Conservation (phyloP, 2,329 filamentous ascomycete species). For the Dactylonectria estremocensis region DNA sequence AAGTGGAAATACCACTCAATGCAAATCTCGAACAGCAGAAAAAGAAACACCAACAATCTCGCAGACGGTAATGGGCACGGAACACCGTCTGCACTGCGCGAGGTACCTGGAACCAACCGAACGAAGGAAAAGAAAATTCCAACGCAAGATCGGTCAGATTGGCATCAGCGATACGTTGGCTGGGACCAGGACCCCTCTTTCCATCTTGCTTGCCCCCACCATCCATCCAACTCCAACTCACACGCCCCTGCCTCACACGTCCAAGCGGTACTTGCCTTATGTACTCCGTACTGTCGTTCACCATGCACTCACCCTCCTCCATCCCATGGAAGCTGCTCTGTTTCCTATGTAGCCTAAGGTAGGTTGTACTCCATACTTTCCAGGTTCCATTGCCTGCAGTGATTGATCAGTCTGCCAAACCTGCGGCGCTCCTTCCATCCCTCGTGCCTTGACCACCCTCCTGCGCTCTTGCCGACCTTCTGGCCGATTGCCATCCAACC, state of each 20-base stretch:
- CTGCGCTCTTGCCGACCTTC: constrained; percentile 15
- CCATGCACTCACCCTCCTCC: too few species aligned
- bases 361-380: not conserved
- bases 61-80: not conserved
- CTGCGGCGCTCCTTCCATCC: constrained; percentile 13
- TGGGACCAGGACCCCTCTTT: constrained; percentile 21
- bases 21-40: not conserved
- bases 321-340: too few species aligned
- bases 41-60: constrained; percentile 18
- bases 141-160: constrained; percentile 42
- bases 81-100: not conserved
- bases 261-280: not conserved
- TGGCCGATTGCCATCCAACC: constrained; percentile 21
- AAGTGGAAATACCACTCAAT: not conserved
- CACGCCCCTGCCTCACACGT: constrained; percentile 7
- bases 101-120: constrained; percentile 28
- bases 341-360: not conserved
- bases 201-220: constrained; percentile 37
- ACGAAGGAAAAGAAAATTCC: constrained; percentile 41
- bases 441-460: not conserved
- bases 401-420: constrained; percentile 10
- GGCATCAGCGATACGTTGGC: constrained; percentile 43
- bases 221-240: constrained; percentile 27
- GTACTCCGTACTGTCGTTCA: too few species aligned
- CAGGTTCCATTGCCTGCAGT: not conserved